Evolutionary conservation across 1,284 basidiomycete genomes (phyloP).

Genomic region (Pascua sp.): DNA sequence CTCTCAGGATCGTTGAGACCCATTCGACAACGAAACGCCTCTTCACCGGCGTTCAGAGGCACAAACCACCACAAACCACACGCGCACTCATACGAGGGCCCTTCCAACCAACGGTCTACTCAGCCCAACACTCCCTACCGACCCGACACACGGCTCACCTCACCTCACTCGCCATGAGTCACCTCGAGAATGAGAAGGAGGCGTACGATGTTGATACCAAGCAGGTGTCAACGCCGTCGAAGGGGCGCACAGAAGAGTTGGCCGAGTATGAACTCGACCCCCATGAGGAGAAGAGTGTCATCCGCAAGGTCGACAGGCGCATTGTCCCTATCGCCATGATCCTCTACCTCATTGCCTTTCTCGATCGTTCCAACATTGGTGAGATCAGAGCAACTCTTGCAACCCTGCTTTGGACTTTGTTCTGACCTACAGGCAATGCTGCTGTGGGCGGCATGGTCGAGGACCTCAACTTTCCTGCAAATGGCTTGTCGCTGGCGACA

Average conservation of each 20-base stretch:
- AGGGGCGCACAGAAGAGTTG: background rate
- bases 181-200: too few species aligned
- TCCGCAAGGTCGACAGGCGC: conserved; percentile 9
- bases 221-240: too few species aligned
- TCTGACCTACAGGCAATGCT: conserved; percentile 11
- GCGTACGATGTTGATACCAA: too few species aligned
- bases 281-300: background rate
- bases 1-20: too few species aligned
- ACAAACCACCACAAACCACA: too few species aligned
- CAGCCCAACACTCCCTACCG: too few species aligned
- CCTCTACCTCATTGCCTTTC: conserved; percentile 14
- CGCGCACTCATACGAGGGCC: too few species aligned
- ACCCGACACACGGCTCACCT: too few species aligned
- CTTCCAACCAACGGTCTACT: too few species aligned
- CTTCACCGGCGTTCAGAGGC: too few species aligned
- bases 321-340: conserved; percentile 13
- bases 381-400: background rate
- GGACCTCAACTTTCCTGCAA: conserved; percentile 16
- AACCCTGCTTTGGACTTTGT: background rate
- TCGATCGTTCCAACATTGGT: conserved; percentile 14
- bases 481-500: conserved; percentile 11
- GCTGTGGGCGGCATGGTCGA: conserved; percentile 13
- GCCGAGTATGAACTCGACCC: conserved; percentile 1
- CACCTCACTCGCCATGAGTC: too few species aligned
- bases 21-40: too few species aligned